Evolutionary conservation across 768 basidiomycete genomes (phyloP), one percentile per base, ranked within the genome.

Genomic region (Krasilnikovozyma curviuscula): DNA sequence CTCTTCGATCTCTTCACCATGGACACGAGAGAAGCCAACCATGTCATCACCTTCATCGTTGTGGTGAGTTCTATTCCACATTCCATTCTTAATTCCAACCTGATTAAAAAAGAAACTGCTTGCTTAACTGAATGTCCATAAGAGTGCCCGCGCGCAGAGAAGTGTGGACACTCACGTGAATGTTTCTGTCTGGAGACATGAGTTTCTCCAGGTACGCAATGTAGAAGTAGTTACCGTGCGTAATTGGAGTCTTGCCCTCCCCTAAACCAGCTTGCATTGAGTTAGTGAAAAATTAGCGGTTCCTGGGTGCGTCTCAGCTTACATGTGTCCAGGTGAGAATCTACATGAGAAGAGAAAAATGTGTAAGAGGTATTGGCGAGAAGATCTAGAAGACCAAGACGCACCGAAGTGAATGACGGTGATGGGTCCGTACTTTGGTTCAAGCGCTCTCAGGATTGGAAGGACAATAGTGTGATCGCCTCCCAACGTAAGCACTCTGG

Each of bases 341-440:
- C n/a, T n/a, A n/a, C n/a, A n/a, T n/a, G n/a, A n/a, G n/a, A n/a
- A n/a, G n/a, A n/a, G n/a, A n/a, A n/a, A n/a, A n/a, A n/a, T n/a
- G n/a, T n/a, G n/a, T n/a, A n/a, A n/a, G n/a, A n/a, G n/a, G n/a
- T n/a, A n/a, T n/a, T n/a, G n/a, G n/a, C n/a, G n/a, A n/a, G n/a
- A n/a, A n/a, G n/a, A n/a, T n/a, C n/a, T n/a, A n/a, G n/a, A n/a
- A n/a, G n/a, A n/a, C n/a, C n/a, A n/a, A 49, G 48, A 46, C 64
- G n/a, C 62, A 45, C 63, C 64, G 39, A 62, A 65, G 52, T 65
- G 63, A 18, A 65, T 62, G 3, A 63, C 63, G 40, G 62, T 62
- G 44, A 65, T 61, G 7, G 63, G 63, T 1, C 64, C 63, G 41
- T 63, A 65, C 3, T 60, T 45, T n/a, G 54, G 52, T 0, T 59